Evolutionary conservation across 208 protist genomes (phyloP), one percentile per base, ranked within the genome.

Genomic region (Leishmania aethiopica): DNA sequence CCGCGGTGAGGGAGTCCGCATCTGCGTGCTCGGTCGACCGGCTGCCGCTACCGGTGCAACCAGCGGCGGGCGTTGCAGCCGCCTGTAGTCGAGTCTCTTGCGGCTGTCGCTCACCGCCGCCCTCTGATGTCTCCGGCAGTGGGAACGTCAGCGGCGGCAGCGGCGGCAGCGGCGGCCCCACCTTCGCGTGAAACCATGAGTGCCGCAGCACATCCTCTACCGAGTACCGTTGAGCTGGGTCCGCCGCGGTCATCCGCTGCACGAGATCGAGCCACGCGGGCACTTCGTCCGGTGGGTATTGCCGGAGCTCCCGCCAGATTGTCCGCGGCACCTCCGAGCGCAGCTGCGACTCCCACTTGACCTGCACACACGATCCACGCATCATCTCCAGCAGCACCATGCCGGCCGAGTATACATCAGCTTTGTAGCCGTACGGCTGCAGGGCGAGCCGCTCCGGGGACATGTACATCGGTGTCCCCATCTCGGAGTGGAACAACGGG

Each of bases 331-430:
- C 83, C 62, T 59, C 82, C 51, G 49, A 83, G 59, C 60, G 80
- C 82, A 80, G 81, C 84, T 83, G 88, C 59, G 76, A 83, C 77
- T 79, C 73, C 35, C 86, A 81, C 69, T 85, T 84, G 49, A 87
- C 85, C 19, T 86, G 88, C 47, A 94, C 88, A 60, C 82, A 82
- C 45, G 79, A 76, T 37, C 90, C 93, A 64, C 83, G 88, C 70
- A 97, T 80, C 76, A 96, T 84, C 89, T 95, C 94, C 74, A 92
- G 94, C 83, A 97, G 81, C 69, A 97, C 93, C 80, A 95, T 89
- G 11, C 94, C 94, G 5, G 88, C 82, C 22, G 92, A 88, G 86
- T 91, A 97, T 40, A 97, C 89, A 69, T 97, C 94, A 2, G 93
- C 91, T 47, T 91, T 89, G 83, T 86, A 90, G 84, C 89, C 84